phyloP scores from a whole-genome alignment of 306 rosid genomes.

The Corylus americana region DNA sequence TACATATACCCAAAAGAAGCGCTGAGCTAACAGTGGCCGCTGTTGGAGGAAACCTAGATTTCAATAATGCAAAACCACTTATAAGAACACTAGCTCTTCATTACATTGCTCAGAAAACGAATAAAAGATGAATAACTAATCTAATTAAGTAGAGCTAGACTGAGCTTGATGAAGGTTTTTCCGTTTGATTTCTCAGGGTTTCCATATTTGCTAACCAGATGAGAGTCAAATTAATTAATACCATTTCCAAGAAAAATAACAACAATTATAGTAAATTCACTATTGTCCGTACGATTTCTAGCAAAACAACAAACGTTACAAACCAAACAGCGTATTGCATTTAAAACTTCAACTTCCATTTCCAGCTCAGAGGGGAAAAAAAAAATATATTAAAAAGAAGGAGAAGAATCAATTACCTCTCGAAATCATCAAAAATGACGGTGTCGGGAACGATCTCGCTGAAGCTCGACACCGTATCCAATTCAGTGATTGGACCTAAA shows the following conservation, averaged over 20 bases:
- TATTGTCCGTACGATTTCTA: not conserved
- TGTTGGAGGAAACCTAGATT: conserved; percentile 83
- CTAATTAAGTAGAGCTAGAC: not conserved
- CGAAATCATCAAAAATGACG: conserved; percentile 92
- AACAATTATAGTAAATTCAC: not conserved
- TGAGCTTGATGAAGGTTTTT: not conserved
- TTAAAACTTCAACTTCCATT: not conserved
- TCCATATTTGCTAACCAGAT: not conserved
- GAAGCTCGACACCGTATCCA: conserved; percentile 79
- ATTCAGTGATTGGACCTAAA: conserved; percentile 66
- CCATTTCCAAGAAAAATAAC: not conserved
- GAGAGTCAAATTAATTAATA: not conserved
- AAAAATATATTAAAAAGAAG: not conserved
- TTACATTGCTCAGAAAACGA: not conserved
- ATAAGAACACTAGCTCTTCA: not conserved
- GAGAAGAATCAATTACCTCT: conserved; percentile 39
- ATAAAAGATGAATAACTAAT: not conserved
- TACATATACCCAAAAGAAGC: conserved; percentile 89
- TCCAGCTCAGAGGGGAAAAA: not conserved
- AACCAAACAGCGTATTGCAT: not conserved
- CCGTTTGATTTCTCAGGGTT: not conserved
- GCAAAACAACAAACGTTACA: not conserved
- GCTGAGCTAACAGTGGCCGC: conserved; percentile 97
- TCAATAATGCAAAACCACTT: conserved; percentile 16
- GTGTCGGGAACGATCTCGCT: conserved; percentile 99